Conservation (phyloP, 2,329 filamentous ascomycete genomes). For the Trichophyton rubrum region DNA sequence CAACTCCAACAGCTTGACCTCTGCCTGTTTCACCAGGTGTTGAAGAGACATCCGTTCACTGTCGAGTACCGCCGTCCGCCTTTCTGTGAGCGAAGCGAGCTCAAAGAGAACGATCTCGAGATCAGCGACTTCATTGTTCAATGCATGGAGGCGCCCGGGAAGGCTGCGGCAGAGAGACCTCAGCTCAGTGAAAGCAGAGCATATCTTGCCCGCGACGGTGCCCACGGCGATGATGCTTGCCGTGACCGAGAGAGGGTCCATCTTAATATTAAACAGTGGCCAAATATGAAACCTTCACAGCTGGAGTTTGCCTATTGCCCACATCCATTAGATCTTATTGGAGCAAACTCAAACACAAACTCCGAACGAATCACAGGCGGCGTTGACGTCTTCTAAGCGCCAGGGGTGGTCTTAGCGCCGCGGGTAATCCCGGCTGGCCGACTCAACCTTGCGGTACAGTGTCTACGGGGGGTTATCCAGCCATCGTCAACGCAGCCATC, state of each 20-base stretch:
- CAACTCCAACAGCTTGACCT: conserved; percentile 18
- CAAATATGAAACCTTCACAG: too few species aligned
- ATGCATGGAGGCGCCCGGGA: conserved; percentile 20
- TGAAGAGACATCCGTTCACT: conserved; percentile 11
- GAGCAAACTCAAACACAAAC: too few species aligned
- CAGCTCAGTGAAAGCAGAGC: conserved; percentile 16
- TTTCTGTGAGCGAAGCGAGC: not conserved
- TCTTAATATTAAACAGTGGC: not conserved
- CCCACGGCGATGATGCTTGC: conserved; percentile 18
- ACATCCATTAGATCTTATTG: too few species aligned
- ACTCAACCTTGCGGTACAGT: too few species aligned
- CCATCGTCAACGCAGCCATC: not conserved
- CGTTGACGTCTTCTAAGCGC: too few species aligned
- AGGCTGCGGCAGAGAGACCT: conserved; percentile 17
- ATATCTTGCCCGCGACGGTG: conserved; percentile 17
- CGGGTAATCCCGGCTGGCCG: too few species aligned
- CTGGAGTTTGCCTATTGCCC: too few species aligned
- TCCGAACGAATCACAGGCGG: too few species aligned
- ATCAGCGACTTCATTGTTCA: conserved; percentile 23
- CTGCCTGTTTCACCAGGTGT: conserved; percentile 18
- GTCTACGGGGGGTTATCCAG: too few species aligned
- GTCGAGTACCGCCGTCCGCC: conserved; percentile 7
- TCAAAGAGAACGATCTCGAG: conserved; percentile 19
- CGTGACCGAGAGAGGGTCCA: conserved; percentile 20
- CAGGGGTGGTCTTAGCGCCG: too few species aligned